Base-by-base conservation (phyloP, 352 stramenopile species). In the Phytophthora syringae region DNA sequence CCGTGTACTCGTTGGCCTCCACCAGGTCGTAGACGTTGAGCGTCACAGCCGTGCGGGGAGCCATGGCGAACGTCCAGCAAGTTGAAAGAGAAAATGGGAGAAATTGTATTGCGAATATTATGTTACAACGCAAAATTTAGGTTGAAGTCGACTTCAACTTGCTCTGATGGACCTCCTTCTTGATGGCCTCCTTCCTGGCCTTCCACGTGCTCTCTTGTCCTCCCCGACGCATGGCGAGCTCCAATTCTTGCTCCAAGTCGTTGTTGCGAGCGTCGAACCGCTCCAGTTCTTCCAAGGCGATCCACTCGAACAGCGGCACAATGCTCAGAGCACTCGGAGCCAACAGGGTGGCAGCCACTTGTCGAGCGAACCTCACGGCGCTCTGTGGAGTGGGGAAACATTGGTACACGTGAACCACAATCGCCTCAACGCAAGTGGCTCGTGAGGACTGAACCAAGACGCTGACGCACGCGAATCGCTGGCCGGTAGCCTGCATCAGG, bases 21-120 rank as follows among this genome's bases (percentile, higher is more conserved):
- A 82, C 88, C 40, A 98, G 77, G 80, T 98, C 93, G 74, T 98
- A 98, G 18, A 98, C 66, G 76, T 98, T 97, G 48, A 98, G 76
- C 45, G 80, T 74, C 64, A 98, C 89, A 56, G 83, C 60, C 64
- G 90, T 89, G 2, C 79, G 77, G 18, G 76, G 74, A 18, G 72
- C 63, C 81, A 92, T 90, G 3, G 39, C 58, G 25, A 49, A 53
- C 43, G 45, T 70, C 34, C 3, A 56, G 54, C 27, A 54, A 47
- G n/a, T 32, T 9, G 36, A 13, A 44, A 57, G 16, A n/a, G 25
- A 56, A 55, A 47, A 47, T 47, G 7, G 16, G 30, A 21, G 30
- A 32, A 37, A 7, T 60, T 15, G 6, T 57, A 44, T 43, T 58
- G 49, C 20, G 25, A 60, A 50, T 54, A 47, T 59, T 59, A 53